phyloP scores from a whole-genome alignment of 2,329 filamentous ascomycete genomes.

The Xylariomycetidae sp. region DNA sequence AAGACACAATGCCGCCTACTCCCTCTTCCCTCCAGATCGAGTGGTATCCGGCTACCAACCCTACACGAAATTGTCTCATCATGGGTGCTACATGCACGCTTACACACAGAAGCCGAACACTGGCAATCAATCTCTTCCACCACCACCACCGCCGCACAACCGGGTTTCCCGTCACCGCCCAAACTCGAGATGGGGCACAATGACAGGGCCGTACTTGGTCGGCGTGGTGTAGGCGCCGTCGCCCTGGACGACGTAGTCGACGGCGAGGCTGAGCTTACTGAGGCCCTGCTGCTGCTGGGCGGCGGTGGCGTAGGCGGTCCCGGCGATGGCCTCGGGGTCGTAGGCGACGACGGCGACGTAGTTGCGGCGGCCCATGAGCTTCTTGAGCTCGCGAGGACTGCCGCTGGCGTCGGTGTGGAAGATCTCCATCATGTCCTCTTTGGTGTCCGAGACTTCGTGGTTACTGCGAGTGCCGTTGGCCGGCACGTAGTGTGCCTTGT shows the following conservation, averaged over 20 bases:
- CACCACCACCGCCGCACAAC: not conserved
- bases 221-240: constrained; percentile 75
- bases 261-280: constrained; percentile 74
- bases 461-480: constrained; percentile 74
- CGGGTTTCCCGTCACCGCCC: constrained; percentile 42
- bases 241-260: constrained; percentile 95
- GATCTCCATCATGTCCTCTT: constrained; percentile 99
- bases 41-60: too few relatives aligned
- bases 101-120: too few relatives aligned
- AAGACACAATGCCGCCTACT: too few relatives aligned
- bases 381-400: constrained; percentile 73
- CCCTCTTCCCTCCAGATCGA: too few relatives aligned
- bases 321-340: constrained; percentile 68
- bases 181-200: constrained; percentile 80
- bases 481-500: constrained; percentile 86
- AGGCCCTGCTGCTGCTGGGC: constrained; percentile 37
- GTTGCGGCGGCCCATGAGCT: constrained; percentile 88
- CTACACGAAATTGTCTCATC: too few relatives aligned
- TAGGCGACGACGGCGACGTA: constrained; percentile 93
- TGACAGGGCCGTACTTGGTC: constrained; percentile 95
- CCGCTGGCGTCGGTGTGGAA: constrained; percentile 92
- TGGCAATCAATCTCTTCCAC: too few relatives aligned
- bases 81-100: too few relatives aligned
- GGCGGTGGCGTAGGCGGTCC: constrained; percentile 25
- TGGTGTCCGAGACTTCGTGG: constrained; percentile 76